Base-by-base conservation (phyloP, 1,139 yeast genomes). In the Ogataea hybrid region DNA sequence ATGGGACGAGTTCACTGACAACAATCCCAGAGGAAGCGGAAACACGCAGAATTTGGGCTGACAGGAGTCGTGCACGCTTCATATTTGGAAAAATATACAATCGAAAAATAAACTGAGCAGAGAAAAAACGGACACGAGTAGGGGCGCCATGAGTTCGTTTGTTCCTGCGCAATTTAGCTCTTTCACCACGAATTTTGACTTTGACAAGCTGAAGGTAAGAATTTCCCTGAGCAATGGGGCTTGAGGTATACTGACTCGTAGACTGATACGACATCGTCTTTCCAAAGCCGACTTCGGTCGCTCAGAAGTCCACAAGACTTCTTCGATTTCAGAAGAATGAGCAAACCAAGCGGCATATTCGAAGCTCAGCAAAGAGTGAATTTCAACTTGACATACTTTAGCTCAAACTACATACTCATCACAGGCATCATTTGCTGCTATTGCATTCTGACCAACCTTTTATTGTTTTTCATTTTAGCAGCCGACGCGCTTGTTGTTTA, bases 1-100 rank as follows among this genome's bases (percentile, higher is more conserved):
- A 39, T 92, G 97, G 97, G 97, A 92, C 63, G 94, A 85, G 49
- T 92, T 94, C 73, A 81, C 81, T 39, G 99, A 92, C 53, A 80
- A 79, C 6, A 80, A 89, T 59, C 87, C 92, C 1, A 81, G 79
- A 61, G 96, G 96, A 4, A 79, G 89, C 40, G 98, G 97, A 14
- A 92, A 92, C 59, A 88, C 90, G 41, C 81, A 81, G 59, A 90
- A 89, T 59, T 69, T 84, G 41, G 96, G 97, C 16, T 86, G 62
- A 51, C 6, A 22, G 11, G 17, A 28, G 41, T 35, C 38, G 43
- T 37, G 43, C 27, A 23, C 21, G 5, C 6, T 8, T 14, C 34
- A 21, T 15, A 33, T 31, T 28, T 38, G 20, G 16, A 14, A 21
- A 38, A 35, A 35, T 37, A 29, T 37, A 35, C 39, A 33, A 22